These are phyloP conservation scores for Rhizopus sp. DNA, from an alignment of 371 early-diverging fungal species.

Conservation along the genomic window DNA sequence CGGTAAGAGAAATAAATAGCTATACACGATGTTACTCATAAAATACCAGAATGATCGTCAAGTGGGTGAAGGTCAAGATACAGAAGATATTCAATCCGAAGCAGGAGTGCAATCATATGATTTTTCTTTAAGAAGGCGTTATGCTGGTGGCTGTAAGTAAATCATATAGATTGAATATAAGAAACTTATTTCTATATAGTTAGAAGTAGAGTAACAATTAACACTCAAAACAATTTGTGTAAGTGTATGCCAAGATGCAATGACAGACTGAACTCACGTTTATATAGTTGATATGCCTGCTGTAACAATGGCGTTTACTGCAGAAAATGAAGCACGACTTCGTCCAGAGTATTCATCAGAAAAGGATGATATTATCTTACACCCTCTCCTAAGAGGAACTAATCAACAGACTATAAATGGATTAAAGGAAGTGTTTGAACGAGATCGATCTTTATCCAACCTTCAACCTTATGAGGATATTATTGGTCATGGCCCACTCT, in stretches of 20 bases:
- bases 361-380: constrained; percentile 28
- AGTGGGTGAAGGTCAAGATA: background rate
- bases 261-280: no score
- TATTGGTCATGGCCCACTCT: constrained; percentile 66
- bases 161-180: background rate
- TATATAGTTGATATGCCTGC: background rate
- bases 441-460: constrained; percentile 15
- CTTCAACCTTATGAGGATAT: constrained; percentile 66
- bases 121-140: background rate
- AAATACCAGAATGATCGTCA: background rate
- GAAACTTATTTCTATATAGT: background rate
- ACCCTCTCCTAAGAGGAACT: constrained; percentile 18
- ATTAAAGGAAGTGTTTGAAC: background rate
- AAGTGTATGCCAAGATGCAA: background rate
- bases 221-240: background rate
- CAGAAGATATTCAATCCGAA: background rate
- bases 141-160: constrained; percentile 2
- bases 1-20: background rate
- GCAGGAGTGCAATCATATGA: background rate
- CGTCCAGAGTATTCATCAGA: constrained; percentile 5
- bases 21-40: background rate
- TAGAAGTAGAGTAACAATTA: background rate
- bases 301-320: background rate
- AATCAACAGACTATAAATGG: constrained; percentile 20
- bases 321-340: background rate